Base-by-base conservation (phyloP, 805 yeast species). In the Teunomyces cretensis region DNA sequence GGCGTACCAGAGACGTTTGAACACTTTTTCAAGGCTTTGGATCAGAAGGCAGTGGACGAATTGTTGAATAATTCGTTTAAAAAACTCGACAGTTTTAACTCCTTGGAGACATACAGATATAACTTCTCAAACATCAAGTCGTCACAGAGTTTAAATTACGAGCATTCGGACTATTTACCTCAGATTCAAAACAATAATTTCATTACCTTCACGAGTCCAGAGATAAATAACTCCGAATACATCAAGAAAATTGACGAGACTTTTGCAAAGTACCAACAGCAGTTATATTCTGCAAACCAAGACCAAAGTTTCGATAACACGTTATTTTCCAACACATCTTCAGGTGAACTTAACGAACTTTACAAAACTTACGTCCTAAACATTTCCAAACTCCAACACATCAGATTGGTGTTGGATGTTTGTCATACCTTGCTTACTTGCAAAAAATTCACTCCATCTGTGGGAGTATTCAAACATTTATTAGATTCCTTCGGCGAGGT, bases 91-190 rank as follows among this genome's bases (percentile, higher is more conserved):
- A 16, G 46, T 13, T 68, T 67, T 43, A 55, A 52, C 31, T 58
- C 65, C 13, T 30, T 54, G 4, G 60, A 56, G 30, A 52, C 51
- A 43, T 56, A 52, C 39, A 46, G 72, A 33, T 44, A 45, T 12
- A 54, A 56, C 24, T 63, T 65, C 45, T 51, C 50, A 39, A 46
- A 54, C 38, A 51, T 51, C 53, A 65, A 65, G 40, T 64, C 72
- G 6, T 64, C 65, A 0, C 62, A 65, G 26, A 61, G 57, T 49
- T 56, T 67, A 30, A 68, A 64, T 43, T 66, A 67, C 45, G 63
- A 60, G 6, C 54, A 60, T 30, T 54, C 67, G 1, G 74, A 69
- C 38, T 54, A 60, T 1, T 42, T 52, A 5, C 51, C 48, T n/a
- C 48, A 47, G 30, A 48, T 63, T 2, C 60, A 52, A 35, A 51